Base-by-base conservation (phyloP, 2,329 filamentous ascomycete genomes). In the Neoarthrinium moseri region DNA sequence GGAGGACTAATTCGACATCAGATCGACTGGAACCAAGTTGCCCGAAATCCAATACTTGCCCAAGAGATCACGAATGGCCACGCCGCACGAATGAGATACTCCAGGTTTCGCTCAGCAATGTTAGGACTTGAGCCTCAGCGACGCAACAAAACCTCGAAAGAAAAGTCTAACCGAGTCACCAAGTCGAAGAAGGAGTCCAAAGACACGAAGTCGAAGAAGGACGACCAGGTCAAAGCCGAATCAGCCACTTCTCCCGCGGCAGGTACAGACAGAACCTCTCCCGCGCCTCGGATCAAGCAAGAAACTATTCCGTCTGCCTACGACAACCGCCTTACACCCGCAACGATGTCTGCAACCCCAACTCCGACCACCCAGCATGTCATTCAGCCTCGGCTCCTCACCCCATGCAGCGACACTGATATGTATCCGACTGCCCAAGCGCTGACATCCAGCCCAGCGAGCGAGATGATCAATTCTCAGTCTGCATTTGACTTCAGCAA, bases 1-100 rank as follows among this genome's bases (percentile, higher is more conserved):
- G 8, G 11, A 12, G 47, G 7, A 33, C 55, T 63, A 40, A 60
- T 5, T 34, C 5, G 20, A n/a, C 6, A 22, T 29, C 45, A 83
- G 79, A 80, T 83, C 56, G 75, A 83, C 59, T 83, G 79, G 79
- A 75, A 75, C 49, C 63, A 71, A 57, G 79, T 83, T 35, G 79
- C 79, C 43, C 61, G 68, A 27, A 75, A 81, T 49, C 76, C 78
- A 17, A 69, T 78, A 38, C 68, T 83, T 8, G 51, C 72, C 20
- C 70, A 80, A 40, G 67, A 72, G 53, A 81, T 82, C 48, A 72
- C 76, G 51, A 83, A 82, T 56, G 79, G 79, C 35, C 79, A 83
- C 60, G 79, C 79, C 23, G 79, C 79, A 24, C 74, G 79, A 38
- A 83, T 83, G 79, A 70, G 79, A 45, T 83, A 74, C 59, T 75